These are phyloP conservation scores for Blastobotrys proliferans DNA, from an alignment of 1,139 yeast genomes.

Conservation along the genomic window DNA sequence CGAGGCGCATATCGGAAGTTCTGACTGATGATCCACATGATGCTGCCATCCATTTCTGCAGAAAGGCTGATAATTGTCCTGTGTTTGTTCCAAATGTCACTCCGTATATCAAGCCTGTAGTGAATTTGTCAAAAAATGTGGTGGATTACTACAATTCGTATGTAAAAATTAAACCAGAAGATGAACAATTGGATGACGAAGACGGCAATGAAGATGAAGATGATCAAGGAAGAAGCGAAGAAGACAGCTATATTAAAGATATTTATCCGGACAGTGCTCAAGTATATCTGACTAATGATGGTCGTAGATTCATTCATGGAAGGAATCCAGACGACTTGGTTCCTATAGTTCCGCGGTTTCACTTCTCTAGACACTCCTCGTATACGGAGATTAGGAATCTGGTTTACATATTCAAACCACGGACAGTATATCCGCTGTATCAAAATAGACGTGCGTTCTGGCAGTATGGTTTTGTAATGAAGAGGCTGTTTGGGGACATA, in stretches of 20 bases:
- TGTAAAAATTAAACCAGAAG: not conserved
- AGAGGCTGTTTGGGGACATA: conserved; percentile 43
- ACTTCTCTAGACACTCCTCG: conserved; percentile 56
- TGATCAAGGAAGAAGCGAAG: not conserved
- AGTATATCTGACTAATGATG: not conserved
- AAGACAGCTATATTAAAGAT: not conserved
- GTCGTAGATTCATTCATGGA: not conserved
- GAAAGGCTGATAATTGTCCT: conserved; percentile 2
- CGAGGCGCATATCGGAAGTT: not conserved
- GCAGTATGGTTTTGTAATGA: conserved; percentile 35
- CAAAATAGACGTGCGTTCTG: not conserved
- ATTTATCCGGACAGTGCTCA: not conserved
- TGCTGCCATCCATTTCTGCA: conserved; percentile 4
- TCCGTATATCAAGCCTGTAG: conserved; percentile 21
- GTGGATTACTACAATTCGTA: not conserved
- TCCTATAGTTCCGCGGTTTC: conserved; percentile 33
- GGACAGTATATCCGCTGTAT: conserved; percentile 34
- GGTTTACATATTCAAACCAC: conserved; percentile 40
- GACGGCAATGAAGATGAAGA: not conserved
- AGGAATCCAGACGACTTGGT: not conserved
- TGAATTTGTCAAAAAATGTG: not conserved
- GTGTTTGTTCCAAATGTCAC: conserved; percentile 19
- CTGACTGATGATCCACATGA: not conserved
- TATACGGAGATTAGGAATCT: conserved; percentile 44
- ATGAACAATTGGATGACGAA: not conserved